Evolutionary conservation across 1,284 basidiomycete genomes (phyloP).

Genomic region (Boletellus deceptivus): DNA sequence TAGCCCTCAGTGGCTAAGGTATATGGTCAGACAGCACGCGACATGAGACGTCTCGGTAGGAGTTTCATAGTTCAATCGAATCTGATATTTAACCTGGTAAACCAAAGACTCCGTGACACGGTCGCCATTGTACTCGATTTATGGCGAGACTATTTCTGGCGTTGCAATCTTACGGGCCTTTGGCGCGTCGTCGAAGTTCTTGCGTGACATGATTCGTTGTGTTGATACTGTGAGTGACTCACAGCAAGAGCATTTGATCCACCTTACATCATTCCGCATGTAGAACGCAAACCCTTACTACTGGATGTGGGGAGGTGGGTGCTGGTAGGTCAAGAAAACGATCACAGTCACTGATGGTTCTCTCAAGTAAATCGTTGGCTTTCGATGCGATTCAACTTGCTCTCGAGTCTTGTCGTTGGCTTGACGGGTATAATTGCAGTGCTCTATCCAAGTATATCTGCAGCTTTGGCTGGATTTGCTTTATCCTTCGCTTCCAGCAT

Average conservation of each 20-base stretch:
- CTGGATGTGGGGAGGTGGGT: constrained; percentile 79
- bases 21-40: constrained; percentile 81
- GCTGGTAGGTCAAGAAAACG: not conserved
- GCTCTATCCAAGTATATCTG: constrained; percentile 66
- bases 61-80: not conserved
- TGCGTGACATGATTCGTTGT: constrained; percentile 82
- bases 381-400: constrained; percentile 78
- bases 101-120: constrained; percentile 78
- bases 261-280: not conserved
- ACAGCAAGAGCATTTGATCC: not conserved
- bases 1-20: constrained; percentile 52
- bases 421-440: constrained; percentile 70
- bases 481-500: constrained; percentile 80
- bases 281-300: constrained; percentile 79
- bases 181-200: constrained; percentile 81
- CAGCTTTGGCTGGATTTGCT: constrained; percentile 81
- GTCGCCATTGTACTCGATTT: constrained; percentile 90
- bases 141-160: constrained; percentile 89
- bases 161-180: constrained; percentile 86
- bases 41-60: constrained; percentile 82
- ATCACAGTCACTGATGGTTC: constrained; percentile 1
- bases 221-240: constrained; percentile 67
- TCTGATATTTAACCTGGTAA: not conserved
- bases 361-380: constrained; percentile 74
- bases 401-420: constrained; percentile 73